phyloP scores from a whole-genome alignment of 75 land plant species.

The Sequoiadendron giganteum region DNA sequence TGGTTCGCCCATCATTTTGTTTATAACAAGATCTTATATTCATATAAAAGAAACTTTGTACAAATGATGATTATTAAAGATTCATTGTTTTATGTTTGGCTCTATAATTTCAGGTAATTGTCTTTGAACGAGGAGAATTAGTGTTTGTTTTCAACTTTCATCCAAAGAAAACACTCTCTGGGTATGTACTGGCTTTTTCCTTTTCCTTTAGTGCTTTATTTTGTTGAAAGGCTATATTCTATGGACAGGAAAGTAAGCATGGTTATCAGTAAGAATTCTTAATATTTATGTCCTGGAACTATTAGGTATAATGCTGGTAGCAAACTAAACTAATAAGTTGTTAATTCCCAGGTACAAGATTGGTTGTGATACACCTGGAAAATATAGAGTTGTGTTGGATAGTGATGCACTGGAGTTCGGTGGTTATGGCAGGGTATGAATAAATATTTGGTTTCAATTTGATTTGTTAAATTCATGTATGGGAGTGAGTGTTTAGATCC shows the following conservation, averaged over 20 bases:
- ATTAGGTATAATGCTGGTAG: background rate
- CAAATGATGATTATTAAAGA: background rate
- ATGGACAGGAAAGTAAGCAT: background rate
- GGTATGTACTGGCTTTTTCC: slow-evolving; percentile 42
- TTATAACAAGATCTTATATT: too few relatives aligned
- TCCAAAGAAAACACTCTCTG: slow-evolving; percentile 78
- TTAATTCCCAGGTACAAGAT: slow-evolving; percentile 73
- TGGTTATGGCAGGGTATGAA: slow-evolving; percentile 85
- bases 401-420: slow-evolving; percentile 96
- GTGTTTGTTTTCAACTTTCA: slow-evolving; percentile 99
- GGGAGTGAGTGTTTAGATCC: background rate
- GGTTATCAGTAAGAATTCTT: background rate
- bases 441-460: background rate
- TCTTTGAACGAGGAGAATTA: slow-evolving; percentile 92
- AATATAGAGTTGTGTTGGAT: slow-evolving; percentile 85
- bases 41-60: too few relatives aligned
- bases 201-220: background rate
- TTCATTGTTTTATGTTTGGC: background rate
- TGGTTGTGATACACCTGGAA: slow-evolving; percentile 96
- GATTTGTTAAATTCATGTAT: background rate
- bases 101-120: slow-evolving; percentile 67
- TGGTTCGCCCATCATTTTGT: background rate
- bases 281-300: background rate
- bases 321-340: background rate
- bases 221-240: background rate